Percentiles rank a stretch among this genome's conserved stretches.
Conservation (phyloP, 1,284 basidiomycete species). For the Schizopora paradoxa region DNA sequence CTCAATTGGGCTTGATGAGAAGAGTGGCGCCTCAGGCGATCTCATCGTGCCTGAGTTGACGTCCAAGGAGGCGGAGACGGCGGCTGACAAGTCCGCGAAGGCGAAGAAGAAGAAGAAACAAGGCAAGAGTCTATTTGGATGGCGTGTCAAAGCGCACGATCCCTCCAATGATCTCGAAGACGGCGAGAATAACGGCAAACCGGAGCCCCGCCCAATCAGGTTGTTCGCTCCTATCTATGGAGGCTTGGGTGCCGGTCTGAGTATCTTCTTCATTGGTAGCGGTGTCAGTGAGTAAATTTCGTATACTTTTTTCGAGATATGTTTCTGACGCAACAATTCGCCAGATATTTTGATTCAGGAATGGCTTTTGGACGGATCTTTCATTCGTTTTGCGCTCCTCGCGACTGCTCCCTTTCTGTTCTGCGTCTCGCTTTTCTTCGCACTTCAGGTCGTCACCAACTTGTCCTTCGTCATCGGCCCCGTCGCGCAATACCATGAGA, state of each 20-base stretch:
- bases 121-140: constrained; percentile 16
- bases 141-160: constrained; percentile 27
- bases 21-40: no score
- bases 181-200: constrained; percentile 44
- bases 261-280: constrained; percentile 56
- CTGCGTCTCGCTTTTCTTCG: constrained; percentile 71
- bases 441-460: constrained; percentile 55
- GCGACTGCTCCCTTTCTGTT: constrained; percentile 64
- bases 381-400: constrained; percentile 58
- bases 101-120: constrained; percentile 14
- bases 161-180: constrained; percentile 31
- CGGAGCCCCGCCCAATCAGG: constrained; percentile 50
- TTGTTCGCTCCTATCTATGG: constrained; percentile 77
- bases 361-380: constrained; percentile 60
- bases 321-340: neutral
- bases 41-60: neutral
- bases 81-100: neutral
- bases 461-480: constrained; percentile 64
- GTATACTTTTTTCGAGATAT: neutral
- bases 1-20: constrained; percentile 6
- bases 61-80: neutral
- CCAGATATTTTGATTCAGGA: constrained; percentile 54
- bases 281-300: constrained; percentile 32
- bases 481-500: constrained; percentile 70
- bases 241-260: constrained; percentile 63